Conservation (phyloP, 192 early-diverging fungal genomes). For the Coemansia sp. region DNA sequence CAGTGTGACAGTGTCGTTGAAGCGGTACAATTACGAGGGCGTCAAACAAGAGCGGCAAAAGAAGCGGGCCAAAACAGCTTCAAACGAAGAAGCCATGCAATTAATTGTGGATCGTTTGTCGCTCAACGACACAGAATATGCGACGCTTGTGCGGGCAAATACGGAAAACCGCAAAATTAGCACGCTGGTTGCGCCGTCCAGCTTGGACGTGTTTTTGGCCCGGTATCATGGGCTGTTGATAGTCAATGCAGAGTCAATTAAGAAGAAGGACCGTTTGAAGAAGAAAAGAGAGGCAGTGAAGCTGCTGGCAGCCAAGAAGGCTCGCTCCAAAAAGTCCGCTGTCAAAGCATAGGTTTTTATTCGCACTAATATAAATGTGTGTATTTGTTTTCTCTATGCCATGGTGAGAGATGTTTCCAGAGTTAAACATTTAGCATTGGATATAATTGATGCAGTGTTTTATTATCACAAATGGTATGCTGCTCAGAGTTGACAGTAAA, state of each 20-base stretch:
- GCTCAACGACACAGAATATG: slow-evolving; percentile 38
- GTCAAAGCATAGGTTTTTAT: too few relatives aligned
- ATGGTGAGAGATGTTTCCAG: too few relatives aligned
- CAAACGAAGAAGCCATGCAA: slow-evolving; percentile 33
- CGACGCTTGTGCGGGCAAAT: slow-evolving; percentile 35
- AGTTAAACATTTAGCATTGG: too few relatives aligned
- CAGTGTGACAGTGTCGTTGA: slow-evolving; percentile 33
- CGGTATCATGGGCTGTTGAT: slow-evolving; percentile 45
- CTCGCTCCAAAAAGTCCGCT: neutral
- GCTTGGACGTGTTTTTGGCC: slow-evolving; percentile 42
- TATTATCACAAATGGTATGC: too few relatives aligned
- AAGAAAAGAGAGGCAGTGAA: slow-evolving; percentile 36
- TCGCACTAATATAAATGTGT: too few relatives aligned
- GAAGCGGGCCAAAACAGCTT: slow-evolving; percentile 20
- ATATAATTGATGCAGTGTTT: too few relatives aligned
- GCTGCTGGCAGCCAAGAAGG: slow-evolving; percentile 13
- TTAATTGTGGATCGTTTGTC: slow-evolving; percentile 33
- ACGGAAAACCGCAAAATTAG: slow-evolving; percentile 45
- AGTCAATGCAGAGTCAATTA: slow-evolving; percentile 30
- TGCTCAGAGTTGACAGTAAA: too few relatives aligned
- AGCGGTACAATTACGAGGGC: slow-evolving; percentile 45
- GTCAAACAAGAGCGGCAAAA: slow-evolving; percentile 32
- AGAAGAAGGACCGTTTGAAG: slow-evolving; percentile 43
- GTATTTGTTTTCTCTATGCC: too few relatives aligned
- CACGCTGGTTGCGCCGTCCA: slow-evolving; percentile 40